These are phyloP conservation scores for Pseudogymnoascus pannorum DNA, from an alignment of 2,329 filamentous ascomycete genomes.

Conservation along the genomic window DNA sequence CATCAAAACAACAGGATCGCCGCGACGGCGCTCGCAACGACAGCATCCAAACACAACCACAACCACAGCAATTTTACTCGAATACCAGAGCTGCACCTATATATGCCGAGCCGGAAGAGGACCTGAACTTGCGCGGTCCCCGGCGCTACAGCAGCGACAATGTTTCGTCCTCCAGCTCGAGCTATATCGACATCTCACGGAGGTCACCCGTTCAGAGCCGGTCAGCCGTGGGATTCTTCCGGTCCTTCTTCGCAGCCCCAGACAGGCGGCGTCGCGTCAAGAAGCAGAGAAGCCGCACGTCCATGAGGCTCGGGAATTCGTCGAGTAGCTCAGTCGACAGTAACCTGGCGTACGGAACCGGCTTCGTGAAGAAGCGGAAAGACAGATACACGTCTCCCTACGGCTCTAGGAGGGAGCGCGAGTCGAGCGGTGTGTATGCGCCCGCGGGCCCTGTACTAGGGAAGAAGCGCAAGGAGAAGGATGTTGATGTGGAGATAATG, in stretches of 20 bases:
- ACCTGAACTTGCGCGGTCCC: slow-evolving; percentile 1
- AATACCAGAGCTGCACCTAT: slow-evolving; percentile 6
- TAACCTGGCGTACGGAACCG: slow-evolving; percentile 60
- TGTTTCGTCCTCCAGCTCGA: slow-evolving; percentile 46
- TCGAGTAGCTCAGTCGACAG: slow-evolving; percentile 62
- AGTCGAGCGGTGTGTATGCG: neutral
- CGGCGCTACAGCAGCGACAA: slow-evolving; percentile 5
- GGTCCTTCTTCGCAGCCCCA: slow-evolving; percentile 55
- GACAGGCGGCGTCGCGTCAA: slow-evolving; percentile 42
- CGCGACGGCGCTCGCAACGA: slow-evolving; percentile 2
- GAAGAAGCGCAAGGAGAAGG: slow-evolving; percentile 17
- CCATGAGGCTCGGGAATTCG: slow-evolving; percentile 53
- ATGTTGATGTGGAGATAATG: slow-evolving; percentile 38
- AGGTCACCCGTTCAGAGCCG: slow-evolving; percentile 40
- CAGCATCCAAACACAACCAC: neutral
- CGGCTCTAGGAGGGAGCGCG: neutral
- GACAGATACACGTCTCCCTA: neutral
- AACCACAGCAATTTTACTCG: neutral
- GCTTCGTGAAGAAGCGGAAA: slow-evolving; percentile 29
- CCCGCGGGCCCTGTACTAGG: neutral
- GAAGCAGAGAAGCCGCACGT: slow-evolving; percentile 40
- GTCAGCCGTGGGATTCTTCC: slow-evolving; percentile 44
- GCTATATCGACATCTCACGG: slow-evolving; percentile 59
- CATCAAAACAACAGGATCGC: slow-evolving; percentile 7
- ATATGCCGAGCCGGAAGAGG: slow-evolving; percentile 3